Evolutionary conservation across 139 green algal genomes (phyloP), one percentile per base, ranked within the genome.

Genomic region (Closterium sp.): DNA sequence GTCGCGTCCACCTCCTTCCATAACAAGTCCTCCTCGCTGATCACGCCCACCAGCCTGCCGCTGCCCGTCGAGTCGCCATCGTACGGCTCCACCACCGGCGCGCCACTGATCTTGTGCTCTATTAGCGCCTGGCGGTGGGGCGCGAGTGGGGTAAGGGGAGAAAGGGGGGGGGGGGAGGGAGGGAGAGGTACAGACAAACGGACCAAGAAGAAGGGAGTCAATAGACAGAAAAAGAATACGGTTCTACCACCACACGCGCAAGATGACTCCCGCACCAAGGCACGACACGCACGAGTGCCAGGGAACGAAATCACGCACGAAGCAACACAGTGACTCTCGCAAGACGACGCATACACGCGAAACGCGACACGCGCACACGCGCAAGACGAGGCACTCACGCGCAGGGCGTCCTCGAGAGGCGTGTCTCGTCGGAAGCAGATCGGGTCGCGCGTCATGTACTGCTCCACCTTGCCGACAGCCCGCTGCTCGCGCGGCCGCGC

Each of bases 1-100:
- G 85, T 87, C 19, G 85, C 85, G n/a, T 87, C 85, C 85, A 87
- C 85, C 28, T 87, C 85, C 28, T 87, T 87, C 85, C 85, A 87
- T 9, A 87, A 1, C 85, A 87, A 27, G 85, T 87, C 85, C 28
- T 87, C 85, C 28, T 87, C 85, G 85, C 85, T 87, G 2, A 87
- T 32, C 85, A 87, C 85, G 85, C 85, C 85, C 85, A 87, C 28
- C 28, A 87, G 85, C 28, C 85, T 30, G 85, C 85, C 85, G 85
- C 28, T 32, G 1, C 85, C 85, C 85, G 85, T 30, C 85, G 21
- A 22, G 85, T 87, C 85, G 85, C 85, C 85, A 27, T 87, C 28
- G 85, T 87, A 34, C 85, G 85, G 22, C 85, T 87, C 85, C 85
- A 87, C 85, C 85, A 87, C 85, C 22, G 85, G 85, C 85, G 85